Evolutionary conservation across 1,139 yeast genomes (phyloP).

Genomic region (Yarrowia galli): DNA sequence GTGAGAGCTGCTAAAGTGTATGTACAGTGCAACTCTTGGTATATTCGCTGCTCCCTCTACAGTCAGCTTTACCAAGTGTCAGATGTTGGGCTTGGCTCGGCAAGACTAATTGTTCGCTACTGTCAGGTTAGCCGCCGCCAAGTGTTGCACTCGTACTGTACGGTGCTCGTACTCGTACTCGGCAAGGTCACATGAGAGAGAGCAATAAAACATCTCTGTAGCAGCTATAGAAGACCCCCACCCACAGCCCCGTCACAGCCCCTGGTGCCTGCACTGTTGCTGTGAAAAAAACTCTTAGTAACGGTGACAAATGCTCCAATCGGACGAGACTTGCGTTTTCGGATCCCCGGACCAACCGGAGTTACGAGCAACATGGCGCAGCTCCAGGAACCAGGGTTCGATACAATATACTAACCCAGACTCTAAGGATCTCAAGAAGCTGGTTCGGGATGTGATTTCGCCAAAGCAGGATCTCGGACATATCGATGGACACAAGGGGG

Average conservation of each 20-base stretch:
- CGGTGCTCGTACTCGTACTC: too few species aligned
- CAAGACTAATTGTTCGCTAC: too few species aligned
- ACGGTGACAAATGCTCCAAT: constrained; percentile 3
- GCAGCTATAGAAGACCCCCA: constrained; percentile 2
- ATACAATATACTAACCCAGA: constrained; percentile 52
- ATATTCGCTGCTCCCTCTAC: background rate
- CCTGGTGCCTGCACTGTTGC: constrained; percentile 2
- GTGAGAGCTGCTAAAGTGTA: background rate
- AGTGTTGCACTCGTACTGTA: background rate
- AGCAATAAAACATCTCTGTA: background rate
- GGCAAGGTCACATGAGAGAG: background rate
- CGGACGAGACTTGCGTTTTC: too few species aligned
- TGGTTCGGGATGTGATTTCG: constrained; percentile 58
- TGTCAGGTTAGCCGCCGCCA: background rate
- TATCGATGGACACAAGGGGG: constrained; percentile 48
- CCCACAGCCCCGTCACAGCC: constrained; percentile 13
- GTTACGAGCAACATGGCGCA: background rate
- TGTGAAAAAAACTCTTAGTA: background rate
- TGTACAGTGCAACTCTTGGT: background rate
- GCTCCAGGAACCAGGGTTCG: too few species aligned
- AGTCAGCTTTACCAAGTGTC: background rate
- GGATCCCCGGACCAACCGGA: too few species aligned
- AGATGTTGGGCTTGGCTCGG: background rate
- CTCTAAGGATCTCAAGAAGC: constrained; percentile 64
- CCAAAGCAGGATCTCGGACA: constrained; percentile 60